Evolutionary conservation across 208 protist genomes (phyloP), one percentile per base, ranked within the genome.

Genomic region (Acanthamoeba triangularis): DNA sequence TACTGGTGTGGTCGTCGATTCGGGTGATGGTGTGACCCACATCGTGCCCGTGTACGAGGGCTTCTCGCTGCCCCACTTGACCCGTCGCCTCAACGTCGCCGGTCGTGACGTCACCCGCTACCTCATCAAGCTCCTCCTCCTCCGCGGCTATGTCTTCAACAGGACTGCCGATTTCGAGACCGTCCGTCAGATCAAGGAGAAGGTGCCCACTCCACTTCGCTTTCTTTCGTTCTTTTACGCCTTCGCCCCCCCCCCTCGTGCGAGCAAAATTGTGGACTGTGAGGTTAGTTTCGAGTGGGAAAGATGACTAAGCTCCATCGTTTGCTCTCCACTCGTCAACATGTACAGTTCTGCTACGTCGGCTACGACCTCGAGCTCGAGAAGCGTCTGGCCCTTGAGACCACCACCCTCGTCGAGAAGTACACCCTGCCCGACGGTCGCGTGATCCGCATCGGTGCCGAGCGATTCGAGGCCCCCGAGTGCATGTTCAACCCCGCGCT

Each of bases 21-120:
- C 98, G 93, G 99, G 99, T 72, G 99, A 99, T 87, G 99, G 99
- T 74, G 98, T 99, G 54, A 99, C 99, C 20, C 99, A 99, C 93
- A 98, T 99, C 80, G 98, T 99, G 5, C 99, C 99, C 28, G 99
- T 99, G 14, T 99, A 98, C 95, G 99, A 99, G 78, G 99, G 99
- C 94, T 99, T 99, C 96, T 87, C 96, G 3, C 90, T 99, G 23
- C 96, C 97, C 25, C 96, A 99, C 95, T 74, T 98, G 47, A 98
- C 98, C 8, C 91, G 98, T 41, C 98, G 98, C 95, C 96, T 99
- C 28, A 98, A 99, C 96, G 95, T 99, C 14, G 99, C 99, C 20
- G 99, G 99, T n/a, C 96, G 98, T 90, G 98, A 99, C 94, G 97
- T 99, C n/a, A 99, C 99, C 2, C 96, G 99, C 49, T 98, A 99